A percentile compares a stretch with the other conserved stretches of the same genome.
Evolutionary conservation across 345 rosid species (phyloP).

Genomic region (Lepidium sativum): DNA sequence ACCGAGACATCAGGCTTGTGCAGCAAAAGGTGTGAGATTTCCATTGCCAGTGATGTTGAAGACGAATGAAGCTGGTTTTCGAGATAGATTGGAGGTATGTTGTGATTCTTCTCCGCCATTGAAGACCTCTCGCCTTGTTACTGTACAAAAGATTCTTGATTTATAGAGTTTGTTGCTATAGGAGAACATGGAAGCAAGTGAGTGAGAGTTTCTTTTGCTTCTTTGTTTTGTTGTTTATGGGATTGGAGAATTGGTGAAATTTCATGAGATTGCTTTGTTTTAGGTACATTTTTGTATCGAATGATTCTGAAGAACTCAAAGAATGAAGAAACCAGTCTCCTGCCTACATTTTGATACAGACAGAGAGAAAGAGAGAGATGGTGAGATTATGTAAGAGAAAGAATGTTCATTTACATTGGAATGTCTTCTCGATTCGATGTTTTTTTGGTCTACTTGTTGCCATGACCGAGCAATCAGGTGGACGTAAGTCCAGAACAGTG

Average conservation of each 20-base stretch:
- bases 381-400: background rate
- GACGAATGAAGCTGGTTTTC: constrained; percentile 51
- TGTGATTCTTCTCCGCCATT: constrained; percentile 58
- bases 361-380: background rate
- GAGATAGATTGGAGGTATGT: constrained; percentile 51
- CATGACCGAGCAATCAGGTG: background rate
- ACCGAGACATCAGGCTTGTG: constrained; percentile 70
- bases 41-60: constrained; percentile 56
- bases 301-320: constrained; percentile 9
- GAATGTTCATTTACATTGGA: constrained; percentile 9
- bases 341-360: constrained; percentile 1
- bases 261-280: constrained; percentile 21
- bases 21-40: constrained; percentile 57
- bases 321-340: constrained; percentile 9
- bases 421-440: background rate
- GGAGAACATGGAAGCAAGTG: background rate
- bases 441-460: background rate
- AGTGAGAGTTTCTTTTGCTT: background rate
- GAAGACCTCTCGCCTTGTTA: constrained; percentile 55
- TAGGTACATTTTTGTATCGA: constrained; percentile 22
- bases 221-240: background rate
- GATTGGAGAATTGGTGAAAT: background rate
- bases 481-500: background rate
- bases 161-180: constrained; percentile 15
- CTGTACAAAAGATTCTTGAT: constrained; percentile 33